phyloP scores from a whole-genome alignment of 768 basidiomycete genomes.

The Tulasnella sp. region DNA sequence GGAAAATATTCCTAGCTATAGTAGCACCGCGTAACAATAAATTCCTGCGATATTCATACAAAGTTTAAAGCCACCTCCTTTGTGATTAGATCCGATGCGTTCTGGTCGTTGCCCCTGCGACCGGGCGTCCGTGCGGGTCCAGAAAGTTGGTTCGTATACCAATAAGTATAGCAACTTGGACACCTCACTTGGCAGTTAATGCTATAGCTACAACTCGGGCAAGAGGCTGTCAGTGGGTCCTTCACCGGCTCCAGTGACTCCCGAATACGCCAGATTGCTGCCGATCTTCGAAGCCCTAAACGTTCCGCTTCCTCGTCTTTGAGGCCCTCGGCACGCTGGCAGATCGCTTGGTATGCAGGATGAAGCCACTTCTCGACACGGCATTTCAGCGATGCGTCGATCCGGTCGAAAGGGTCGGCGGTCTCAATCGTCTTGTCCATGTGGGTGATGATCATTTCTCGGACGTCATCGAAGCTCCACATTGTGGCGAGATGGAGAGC shows the following conservation, averaged over 20 bases:
- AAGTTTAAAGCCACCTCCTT: background rate
- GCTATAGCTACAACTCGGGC: background rate
- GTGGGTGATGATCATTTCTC: background rate
- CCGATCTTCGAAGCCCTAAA: background rate
- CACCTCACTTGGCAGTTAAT: no score
- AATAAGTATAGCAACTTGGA: no score
- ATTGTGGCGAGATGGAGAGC: conserved; percentile 6
- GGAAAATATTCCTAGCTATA: no score
- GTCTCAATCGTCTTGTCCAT: background rate
- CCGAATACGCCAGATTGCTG: background rate
- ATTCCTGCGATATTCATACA: no score
- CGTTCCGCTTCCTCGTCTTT: background rate
- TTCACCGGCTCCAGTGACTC: background rate
- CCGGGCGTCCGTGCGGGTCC: no score
- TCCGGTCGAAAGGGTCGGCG: background rate
- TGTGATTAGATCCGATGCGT: background rate
- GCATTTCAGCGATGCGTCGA: background rate
- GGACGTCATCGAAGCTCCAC: conserved; percentile 12
- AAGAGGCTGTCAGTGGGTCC: background rate
- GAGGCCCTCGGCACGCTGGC: background rate
- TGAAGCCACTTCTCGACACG: conserved; percentile 9
- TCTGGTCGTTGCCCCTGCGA: background rate
- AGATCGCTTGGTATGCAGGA: conserved; percentile 2
- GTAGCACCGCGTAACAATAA: no score
- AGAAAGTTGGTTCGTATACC: no score